These are phyloP conservation scores for Thraustochytrium striatum DNA, from an alignment of 352 stramenopile genomes.

Conservation along the genomic window DNA sequence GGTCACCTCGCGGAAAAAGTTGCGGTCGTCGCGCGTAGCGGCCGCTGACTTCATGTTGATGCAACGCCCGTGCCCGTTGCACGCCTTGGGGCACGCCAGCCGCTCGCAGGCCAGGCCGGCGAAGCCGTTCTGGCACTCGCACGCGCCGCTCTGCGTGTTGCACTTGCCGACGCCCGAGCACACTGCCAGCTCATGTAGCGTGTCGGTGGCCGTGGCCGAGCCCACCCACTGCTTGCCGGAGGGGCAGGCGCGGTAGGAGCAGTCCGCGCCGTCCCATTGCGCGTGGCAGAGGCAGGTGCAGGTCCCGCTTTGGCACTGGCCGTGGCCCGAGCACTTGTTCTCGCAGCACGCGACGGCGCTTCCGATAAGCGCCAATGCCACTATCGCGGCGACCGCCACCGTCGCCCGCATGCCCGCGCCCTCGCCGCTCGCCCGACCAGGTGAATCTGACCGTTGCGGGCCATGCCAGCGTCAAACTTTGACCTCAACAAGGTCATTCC, in stretches of 20 bases:
- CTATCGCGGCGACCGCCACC: neutral
- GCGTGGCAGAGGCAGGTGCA: slow-evolving; percentile 43
- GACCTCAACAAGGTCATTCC: no score
- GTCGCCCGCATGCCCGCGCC: no score
- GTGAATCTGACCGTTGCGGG: no score
- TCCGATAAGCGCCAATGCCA: neutral
- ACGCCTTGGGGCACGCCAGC: slow-evolving; percentile 62
- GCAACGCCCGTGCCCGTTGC: slow-evolving; percentile 68
- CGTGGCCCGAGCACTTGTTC: slow-evolving; percentile 48
- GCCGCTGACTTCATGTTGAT: slow-evolving; percentile 68
- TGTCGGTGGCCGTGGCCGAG: slow-evolving; percentile 20
- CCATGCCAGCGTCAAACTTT: no score
- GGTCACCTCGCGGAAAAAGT: slow-evolving; percentile 57
- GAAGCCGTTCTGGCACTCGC: slow-evolving; percentile 67
- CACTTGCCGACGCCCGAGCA: slow-evolving; percentile 71
- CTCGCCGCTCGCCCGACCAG: neutral
- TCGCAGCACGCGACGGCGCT: slow-evolving; percentile 20
- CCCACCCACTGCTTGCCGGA: slow-evolving; percentile 47
- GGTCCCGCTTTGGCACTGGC: slow-evolving; percentile 21
- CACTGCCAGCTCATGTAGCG: slow-evolving; percentile 61
- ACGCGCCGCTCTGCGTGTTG: slow-evolving; percentile 61
- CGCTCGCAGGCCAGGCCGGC: slow-evolving; percentile 68
- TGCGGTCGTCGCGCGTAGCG: slow-evolving; percentile 14
- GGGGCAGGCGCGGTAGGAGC: slow-evolving; percentile 75
- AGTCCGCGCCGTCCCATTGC: slow-evolving; percentile 63